Conservation (phyloP, 2,329 filamentous ascomycete species). For the Lecanosticta acicola region DNA sequence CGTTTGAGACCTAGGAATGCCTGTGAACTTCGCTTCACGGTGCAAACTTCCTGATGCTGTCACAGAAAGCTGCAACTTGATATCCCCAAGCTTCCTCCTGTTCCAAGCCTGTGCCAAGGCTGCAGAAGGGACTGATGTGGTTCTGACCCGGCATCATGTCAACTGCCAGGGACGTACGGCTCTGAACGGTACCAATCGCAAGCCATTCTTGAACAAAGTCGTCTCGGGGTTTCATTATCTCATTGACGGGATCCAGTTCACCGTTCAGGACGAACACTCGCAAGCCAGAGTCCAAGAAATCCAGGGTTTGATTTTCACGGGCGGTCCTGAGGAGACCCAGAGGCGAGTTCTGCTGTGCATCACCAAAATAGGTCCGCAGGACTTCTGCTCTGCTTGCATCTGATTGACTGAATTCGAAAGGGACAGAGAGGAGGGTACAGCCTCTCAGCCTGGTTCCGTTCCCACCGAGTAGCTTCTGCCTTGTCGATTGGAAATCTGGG, state of each 20-base stretch:
- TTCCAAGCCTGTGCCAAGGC: conserved; percentile 22
- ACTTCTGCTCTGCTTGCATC: conserved; percentile 11
- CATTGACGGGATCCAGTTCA: conserved; percentile 25
- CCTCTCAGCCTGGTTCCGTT: conserved; percentile 17
- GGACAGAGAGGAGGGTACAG: conserved; percentile 22
- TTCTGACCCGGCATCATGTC: conserved; percentile 26
- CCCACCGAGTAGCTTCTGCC: conserved; percentile 16
- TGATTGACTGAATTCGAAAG: conserved; percentile 21
- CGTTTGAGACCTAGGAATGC: no score
- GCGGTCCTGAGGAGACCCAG: conserved; percentile 21
- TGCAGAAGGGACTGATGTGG: conserved; percentile 23
- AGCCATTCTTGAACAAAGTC: conserved; percentile 24
- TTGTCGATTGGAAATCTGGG: conserved; percentile 16
- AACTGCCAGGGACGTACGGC: conserved; percentile 17
- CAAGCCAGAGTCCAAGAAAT: conserved; percentile 15
- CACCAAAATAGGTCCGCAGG: conserved; percentile 22
- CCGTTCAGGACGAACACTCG: conserved; percentile 20
- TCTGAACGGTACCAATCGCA: conserved; percentile 10
- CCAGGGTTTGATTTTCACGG: conserved; percentile 8
- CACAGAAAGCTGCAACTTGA: conserved; percentile 21
- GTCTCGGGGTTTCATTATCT: conserved; percentile 20
- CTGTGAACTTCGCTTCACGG: no score
- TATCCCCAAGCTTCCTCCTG: conserved; percentile 25
- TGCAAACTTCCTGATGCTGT: conserved; percentile 18
- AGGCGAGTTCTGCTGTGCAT: conserved; percentile 16